A percentile compares a stretch with the other conserved stretches of the same genome.
Evolutionary conservation across 306 rosid genomes (phyloP).

Genomic region (Quercus rubra): DNA sequence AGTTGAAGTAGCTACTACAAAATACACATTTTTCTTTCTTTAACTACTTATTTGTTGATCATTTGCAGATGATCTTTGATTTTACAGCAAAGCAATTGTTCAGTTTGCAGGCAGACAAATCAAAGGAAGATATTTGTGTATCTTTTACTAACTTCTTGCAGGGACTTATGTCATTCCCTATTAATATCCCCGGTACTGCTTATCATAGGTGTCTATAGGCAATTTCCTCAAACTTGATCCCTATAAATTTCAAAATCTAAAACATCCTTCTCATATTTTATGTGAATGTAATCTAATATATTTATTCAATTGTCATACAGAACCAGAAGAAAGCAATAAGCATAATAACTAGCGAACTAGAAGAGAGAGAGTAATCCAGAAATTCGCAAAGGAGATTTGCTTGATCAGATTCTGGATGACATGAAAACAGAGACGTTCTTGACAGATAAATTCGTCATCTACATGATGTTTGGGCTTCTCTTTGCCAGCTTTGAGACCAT

Average conservation of each 20-base stretch:
- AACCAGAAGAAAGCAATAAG: conserved; percentile 8
- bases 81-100: neutral
- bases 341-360: conserved; percentile 21
- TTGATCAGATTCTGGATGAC: conserved; percentile 23
- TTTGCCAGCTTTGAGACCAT: neutral
- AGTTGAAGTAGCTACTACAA: no score
- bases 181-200: conserved; percentile 39
- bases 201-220: conserved; percentile 32
- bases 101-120: neutral
- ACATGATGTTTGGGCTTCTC: conserved; percentile 20
- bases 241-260: no score
- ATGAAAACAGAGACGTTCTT: conserved; percentile 3
- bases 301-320: neutral
- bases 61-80: neutral
- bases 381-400: conserved; percentile 21
- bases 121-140: neutral
- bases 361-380: conserved; percentile 20
- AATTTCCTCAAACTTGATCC: neutral
- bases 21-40: no score
- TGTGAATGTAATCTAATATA: neutral
- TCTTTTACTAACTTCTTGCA: conserved; percentile 16
- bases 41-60: neutral
- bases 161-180: conserved; percentile 38
- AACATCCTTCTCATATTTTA: neutral
- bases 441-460: conserved; percentile 21